These are phyloP conservation scores for Eucalyptus guilfoylei DNA, from an alignment of 345 rosid species.

Conservation along the genomic window DNA sequence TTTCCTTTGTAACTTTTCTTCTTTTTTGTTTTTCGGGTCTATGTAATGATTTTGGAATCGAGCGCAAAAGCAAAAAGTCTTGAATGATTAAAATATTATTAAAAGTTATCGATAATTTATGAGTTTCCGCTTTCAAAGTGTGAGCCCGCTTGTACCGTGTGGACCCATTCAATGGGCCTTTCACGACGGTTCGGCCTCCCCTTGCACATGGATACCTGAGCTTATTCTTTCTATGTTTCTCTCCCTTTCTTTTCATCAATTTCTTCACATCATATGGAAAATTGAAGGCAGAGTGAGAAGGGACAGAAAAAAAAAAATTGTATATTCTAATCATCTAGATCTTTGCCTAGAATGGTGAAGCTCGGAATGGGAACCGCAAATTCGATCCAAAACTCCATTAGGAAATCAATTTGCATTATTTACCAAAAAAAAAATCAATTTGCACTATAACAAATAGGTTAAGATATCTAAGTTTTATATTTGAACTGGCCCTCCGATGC, in stretches of 20 bases:
- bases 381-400: background rate
- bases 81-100: background rate
- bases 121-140: background rate
- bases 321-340: background rate
- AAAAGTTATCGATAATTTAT: background rate
- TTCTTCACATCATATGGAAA: background rate
- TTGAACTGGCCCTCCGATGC: fast-evolving
- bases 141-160: background rate
- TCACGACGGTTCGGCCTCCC: background rate
- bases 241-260: background rate
- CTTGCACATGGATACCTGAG: background rate
- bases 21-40: fast-evolving
- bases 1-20: background rate
- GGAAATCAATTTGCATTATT: background rate
- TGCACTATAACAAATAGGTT: background rate
- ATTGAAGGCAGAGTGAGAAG: background rate
- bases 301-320: background rate
- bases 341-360: background rate
- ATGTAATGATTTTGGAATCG: background rate
- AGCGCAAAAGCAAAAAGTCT: background rate
- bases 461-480: fast-evolving
- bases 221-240: background rate
- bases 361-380: background rate
- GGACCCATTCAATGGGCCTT: background rate
- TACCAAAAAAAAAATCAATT: too few species aligned